Evolutionary conservation across 331 rosid species (phyloP), one percentile per base, ranked within the genome.

Genomic region (Phaseolus coccineus): DNA sequence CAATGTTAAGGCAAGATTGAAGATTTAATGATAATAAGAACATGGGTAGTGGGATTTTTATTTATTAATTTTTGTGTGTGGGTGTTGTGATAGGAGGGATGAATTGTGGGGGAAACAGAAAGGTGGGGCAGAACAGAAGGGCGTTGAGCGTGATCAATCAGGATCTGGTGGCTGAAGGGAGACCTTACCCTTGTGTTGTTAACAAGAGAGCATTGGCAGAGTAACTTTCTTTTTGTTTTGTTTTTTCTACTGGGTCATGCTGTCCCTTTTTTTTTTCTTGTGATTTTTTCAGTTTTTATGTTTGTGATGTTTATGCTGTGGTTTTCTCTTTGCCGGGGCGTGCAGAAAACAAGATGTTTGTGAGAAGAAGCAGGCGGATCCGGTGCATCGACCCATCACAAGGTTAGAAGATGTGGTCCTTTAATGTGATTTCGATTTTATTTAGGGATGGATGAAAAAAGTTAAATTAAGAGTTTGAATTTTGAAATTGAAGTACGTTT

Each of bases 361-460:
- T 80, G 93, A 89, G 66, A 96, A 96, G 85, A 92, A 96, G 89
- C 97, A 90, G 82, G 98, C 89, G 40, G 96, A 91, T 90, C 97
- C 90, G 68, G 90, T 77, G 6, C 97, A 91, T 82, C 89, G 99
- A 70, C 99, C 98, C 28, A 93, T 96, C 80, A 93, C 98, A n/a
- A 88, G 99, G 98, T 93, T 39, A 37, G 67, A 48, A 89, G 53
- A 69, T 64, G 14, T n/a, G 13, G 9, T 40, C 42, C 3, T 27
- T 71, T 76, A 19, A 3, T 16, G 15, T 33, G 48, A 61, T 81
- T 37, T 28, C n/a, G 25, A 22, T 8, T 62, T 24, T 14, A 40
- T 30, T 69, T 51, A 69, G 51, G 14, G 40, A 61, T 16, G 58
- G 39, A 68, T 8, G 61, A 69, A 80, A 65, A 24, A 31, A 22